Evolutionary conservation across 352 stramenopile genomes (phyloP), one percentile per base, ranked within the genome.

Genomic region (Pythium plurisporium): DNA sequence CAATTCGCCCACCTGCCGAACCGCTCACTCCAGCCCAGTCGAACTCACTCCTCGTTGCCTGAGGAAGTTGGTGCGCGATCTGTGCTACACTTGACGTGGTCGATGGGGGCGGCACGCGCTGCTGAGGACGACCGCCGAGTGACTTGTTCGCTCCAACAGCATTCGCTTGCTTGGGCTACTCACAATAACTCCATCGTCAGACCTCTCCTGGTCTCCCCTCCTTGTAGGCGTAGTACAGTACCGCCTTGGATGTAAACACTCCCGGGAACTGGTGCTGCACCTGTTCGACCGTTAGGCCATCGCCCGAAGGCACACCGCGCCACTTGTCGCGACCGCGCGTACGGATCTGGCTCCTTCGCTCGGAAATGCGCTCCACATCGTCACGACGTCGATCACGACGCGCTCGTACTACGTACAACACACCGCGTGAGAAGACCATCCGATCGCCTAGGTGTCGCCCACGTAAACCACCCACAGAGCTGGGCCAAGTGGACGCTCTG

Each of bases 401-500:
- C 7, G 72, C 20, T 19, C 68, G 69, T 34, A 77, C 76, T 87
- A 17, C 0, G 19, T 4, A 22, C 2, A 30, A 4, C n/a, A n/a
- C n/a, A n/a, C n/a, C n/a, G n/a, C n/a, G n/a, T n/a, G n/a, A n/a
- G n/a, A n/a, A n/a, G n/a, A n/a, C n/a, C n/a, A n/a, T n/a, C n/a
- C n/a, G n/a, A n/a, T n/a, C n/a, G n/a, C n/a, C n/a, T n/a, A n/a
- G n/a, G n/a, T n/a, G n/a, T n/a, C n/a, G 20, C 23, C 34, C 43
- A 37, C 26, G 11, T 6, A 11, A 31, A 20, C 9, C 1, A 25
- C 74, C 36, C 43, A 89, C 79, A 42, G 26, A 77, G 75, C 36
- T 75, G 60, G 5, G 70, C 69, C 15, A 73, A 70, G 53, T 86
- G 75, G 26, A 76, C 55, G 36, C 63, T 67, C 34, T 81, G 58